phyloP scores from a whole-genome alignment of 179 eudicot species.

The Silene noctiflora region DNA sequence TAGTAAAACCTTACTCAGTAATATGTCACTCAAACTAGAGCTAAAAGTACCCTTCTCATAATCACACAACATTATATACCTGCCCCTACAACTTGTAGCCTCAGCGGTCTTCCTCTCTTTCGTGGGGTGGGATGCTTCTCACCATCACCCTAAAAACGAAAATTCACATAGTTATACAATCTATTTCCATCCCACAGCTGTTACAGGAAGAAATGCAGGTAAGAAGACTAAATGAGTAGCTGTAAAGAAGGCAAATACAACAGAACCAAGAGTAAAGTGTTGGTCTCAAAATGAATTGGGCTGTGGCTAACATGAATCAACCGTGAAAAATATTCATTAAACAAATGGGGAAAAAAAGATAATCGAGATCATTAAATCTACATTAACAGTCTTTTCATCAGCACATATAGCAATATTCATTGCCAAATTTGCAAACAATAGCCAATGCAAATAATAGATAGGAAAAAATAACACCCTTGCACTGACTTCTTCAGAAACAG shows the following conservation, averaged over 20 bases:
- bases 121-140: constrained; percentile 20
- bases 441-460: neutral
- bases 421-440: neutral
- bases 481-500: constrained; percentile 13
- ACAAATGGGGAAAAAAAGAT: neutral
- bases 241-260: neutral
- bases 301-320: neutral
- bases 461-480: constrained; percentile 6
- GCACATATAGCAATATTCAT: neutral
- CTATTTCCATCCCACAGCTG: neutral
- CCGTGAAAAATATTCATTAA: neutral
- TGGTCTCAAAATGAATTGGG: neutral
- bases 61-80: constrained; percentile 25
- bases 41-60: neutral
- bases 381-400: neutral
- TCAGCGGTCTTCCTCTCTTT: constrained; percentile 54
- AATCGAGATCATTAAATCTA: constrained; percentile 1
- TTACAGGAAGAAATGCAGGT: neutral
- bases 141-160: constrained; percentile 25
- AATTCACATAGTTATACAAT: neutral
- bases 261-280: neutral
- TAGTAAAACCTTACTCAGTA: neutral
- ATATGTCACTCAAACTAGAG: neutral
- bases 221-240: neutral
- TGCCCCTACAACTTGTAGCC: constrained; percentile 17